Conservation (phyloP, 768 basidiomycete genomes). For the Tephrocybe sp. region DNA sequence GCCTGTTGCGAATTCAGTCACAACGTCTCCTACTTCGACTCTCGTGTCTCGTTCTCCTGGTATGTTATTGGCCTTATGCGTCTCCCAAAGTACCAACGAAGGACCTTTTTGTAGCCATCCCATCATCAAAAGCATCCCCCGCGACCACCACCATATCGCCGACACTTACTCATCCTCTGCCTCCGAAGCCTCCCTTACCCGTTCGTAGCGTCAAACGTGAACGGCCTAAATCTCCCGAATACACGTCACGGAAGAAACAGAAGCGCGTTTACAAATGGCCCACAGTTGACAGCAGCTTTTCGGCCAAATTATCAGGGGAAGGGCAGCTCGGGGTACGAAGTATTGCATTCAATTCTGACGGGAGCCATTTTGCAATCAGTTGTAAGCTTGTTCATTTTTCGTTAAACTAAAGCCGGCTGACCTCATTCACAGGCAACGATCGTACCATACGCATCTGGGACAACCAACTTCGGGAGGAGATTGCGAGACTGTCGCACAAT, state of each 20-base stretch:
- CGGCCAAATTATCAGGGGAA: conserved; percentile 42
- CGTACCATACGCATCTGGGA: conserved; percentile 66
- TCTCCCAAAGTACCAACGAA: too few relatives aligned
- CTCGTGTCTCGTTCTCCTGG: conserved; percentile 9
- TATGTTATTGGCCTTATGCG: neutral
- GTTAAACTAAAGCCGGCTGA: conserved; percentile 1
- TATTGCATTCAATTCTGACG: conserved; percentile 54
- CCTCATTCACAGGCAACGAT: conserved; percentile 46
- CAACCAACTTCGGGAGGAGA: conserved; percentile 45
- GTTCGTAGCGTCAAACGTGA: conserved; percentile 40
- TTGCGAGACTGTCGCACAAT: conserved; percentile 56
- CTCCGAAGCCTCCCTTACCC: conserved; percentile 26
- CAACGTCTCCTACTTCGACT: conserved; percentile 11
- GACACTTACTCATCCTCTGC: conserved; percentile 30
- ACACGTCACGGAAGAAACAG: conserved; percentile 25
- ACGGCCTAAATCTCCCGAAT: conserved; percentile 22
- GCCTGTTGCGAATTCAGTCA: neutral
- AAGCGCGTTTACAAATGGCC: conserved; percentile 48
- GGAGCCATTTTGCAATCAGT: conserved; percentile 53
- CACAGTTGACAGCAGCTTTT: conserved; percentile 36
- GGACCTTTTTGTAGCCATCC: neutral
- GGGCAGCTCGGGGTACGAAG: conserved; percentile 45
- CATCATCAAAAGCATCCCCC: conserved; percentile 6
- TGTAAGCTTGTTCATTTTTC: conserved; percentile 40
- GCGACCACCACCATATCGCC: conserved; percentile 6